Evolutionary conservation across 2,329 filamentous ascomycete species (phyloP), one percentile per base, ranked within the genome.

Genomic region (Cylindrodendrum hubeiense): DNA sequence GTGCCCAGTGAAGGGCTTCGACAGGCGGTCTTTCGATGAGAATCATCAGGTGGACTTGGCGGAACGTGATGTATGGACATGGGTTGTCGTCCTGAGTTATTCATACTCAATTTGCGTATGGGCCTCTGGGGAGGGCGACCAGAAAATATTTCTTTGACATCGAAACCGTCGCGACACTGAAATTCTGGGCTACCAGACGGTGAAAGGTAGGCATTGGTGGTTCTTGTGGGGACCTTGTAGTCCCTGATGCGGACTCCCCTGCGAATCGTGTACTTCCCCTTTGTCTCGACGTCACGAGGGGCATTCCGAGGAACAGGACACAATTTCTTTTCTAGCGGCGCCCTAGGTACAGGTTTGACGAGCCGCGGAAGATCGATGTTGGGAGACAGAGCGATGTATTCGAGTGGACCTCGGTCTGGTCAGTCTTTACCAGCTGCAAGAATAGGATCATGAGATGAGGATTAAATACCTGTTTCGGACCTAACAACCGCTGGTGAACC

Each of bases 81-180:
- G 2, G n/a, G 7, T 43, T 39, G 39, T 13, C 9, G 2, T 2
- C 47, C 15, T 17, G 8, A 15, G 5, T 3, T 21, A 13, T 46
- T 44, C 22, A 12, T 46, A 5, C 26, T 1, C 4, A 9, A 22
- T 1, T 34, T 17, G 3, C 12, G 44, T 3, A 21, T 17, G 2
- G 7, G 33, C 60, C 75, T 74, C 7, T 60, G 61, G 30, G 59
- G 52, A 10, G 72, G 66, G 17, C 66, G 56, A 2, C 60, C 60
- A 10, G 64, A 58, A 3, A 61, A 67, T 17, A 55, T 44, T 43
- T 79, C 77, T 5, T 54, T 51, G 15, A 24, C 39, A 19, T 76
- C 65, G 37, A 79, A 79, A 0, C 77, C 76, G 61, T 79, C 78
- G 10, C 75, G 68, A 22, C 77, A 78, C 33, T 74, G 75, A 7